phyloP scores from a whole-genome alignment of 768 basidiomycete genomes.

The Leccinum subgranulosum region DNA sequence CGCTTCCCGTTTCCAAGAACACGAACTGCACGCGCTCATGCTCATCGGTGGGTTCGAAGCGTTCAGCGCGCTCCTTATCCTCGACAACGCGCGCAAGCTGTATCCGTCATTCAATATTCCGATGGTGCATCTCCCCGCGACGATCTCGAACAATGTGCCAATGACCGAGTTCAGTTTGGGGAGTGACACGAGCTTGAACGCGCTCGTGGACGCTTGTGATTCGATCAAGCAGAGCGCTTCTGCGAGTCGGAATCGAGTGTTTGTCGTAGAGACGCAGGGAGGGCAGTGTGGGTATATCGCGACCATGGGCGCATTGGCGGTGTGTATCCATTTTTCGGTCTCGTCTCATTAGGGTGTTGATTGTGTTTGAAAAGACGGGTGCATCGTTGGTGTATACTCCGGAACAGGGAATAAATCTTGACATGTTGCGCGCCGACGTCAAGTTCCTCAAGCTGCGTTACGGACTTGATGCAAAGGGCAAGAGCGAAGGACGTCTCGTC shows the following conservation, averaged over 20 bases:
- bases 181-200: constrained; percentile 96
- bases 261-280: constrained; percentile 97
- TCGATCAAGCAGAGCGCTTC: constrained; percentile 98
- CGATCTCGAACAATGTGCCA: constrained; percentile 97
- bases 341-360: neutral
- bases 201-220: constrained; percentile 95
- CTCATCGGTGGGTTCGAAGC: constrained; percentile 98
- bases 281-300: constrained; percentile 96
- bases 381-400: constrained; percentile 94
- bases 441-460: constrained; percentile 86
- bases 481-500: constrained; percentile 89
- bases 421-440: constrained; percentile 79
- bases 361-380: constrained; percentile 56
- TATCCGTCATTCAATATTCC: constrained; percentile 96
- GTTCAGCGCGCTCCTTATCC: constrained; percentile 71
- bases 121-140: constrained; percentile 94
- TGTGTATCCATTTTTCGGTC: constrained; percentile 39
- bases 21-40: constrained; percentile 72
- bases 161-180: constrained; percentile 95
- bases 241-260: constrained; percentile 93
- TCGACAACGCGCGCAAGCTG: constrained; percentile 75
- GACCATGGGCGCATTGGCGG: constrained; percentile 92
- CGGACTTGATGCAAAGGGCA: constrained; percentile 80
- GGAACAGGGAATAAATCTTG: constrained; percentile 83
- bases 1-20: constrained; percentile 89